Evolutionary conservation across 148 eudicot species (phyloP).

Genomic region (Arctostaphylos glauca): DNA sequence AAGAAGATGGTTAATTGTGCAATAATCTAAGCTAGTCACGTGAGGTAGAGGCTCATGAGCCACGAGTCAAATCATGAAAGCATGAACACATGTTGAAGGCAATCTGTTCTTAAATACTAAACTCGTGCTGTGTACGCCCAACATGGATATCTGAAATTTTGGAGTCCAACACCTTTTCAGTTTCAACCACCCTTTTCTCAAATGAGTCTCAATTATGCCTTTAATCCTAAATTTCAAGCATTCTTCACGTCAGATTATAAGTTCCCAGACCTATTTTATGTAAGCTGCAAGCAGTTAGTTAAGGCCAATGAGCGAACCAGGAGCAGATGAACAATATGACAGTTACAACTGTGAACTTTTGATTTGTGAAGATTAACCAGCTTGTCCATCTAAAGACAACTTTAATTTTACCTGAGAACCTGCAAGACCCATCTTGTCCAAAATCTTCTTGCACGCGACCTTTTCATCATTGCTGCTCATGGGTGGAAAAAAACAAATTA

Average conservation of each 20-base stretch:
- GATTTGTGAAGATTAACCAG: neutral
- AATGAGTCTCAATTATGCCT: neutral
- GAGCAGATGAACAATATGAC: neutral
- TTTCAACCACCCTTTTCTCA: neutral
- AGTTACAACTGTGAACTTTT: neutral
- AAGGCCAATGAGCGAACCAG: neutral
- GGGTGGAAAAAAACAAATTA: constrained; percentile 20
- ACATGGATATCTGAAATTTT: constrained; percentile 13
- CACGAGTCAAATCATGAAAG: neutral
- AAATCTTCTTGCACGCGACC: constrained; percentile 66
- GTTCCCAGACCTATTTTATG: neutral
- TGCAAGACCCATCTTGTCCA: constrained; percentile 75
- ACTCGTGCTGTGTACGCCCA: neutral
- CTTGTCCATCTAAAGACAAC: neutral
- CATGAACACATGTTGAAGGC: neutral
- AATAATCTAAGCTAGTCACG: neutral
- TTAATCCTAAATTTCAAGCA: constrained; percentile 10
- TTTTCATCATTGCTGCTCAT: constrained; percentile 61
- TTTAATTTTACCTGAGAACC: constrained; percentile 72
- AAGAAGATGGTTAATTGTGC: neutral
- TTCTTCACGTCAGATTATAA: neutral
- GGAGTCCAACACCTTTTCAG: neutral
- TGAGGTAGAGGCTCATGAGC: neutral
- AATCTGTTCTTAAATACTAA: neutral
- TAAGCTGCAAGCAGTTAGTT: neutral